A percentile compares a stretch with the other conserved stretches of the same genome.
phyloP scores from a whole-genome alignment of 2,329 filamentous ascomycete species.

The Apiospora koreana region DNA sequence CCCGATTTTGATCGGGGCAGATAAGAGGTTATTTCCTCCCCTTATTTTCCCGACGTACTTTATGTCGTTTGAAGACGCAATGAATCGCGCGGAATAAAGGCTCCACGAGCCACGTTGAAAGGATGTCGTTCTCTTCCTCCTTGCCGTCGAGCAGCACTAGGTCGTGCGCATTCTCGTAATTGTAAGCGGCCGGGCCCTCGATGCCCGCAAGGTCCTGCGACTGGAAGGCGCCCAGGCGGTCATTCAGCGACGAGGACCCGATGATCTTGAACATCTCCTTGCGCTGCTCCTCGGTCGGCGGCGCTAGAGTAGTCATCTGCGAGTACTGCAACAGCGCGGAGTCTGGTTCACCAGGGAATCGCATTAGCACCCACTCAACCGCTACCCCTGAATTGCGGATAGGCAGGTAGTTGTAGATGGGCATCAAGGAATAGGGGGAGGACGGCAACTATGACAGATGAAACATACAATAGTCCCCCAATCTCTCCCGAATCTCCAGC shows the following conservation, averaged over 20 bases:
- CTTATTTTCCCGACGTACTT: background rate
- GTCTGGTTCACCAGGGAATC: background rate
- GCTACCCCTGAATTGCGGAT: too few relatives aligned
- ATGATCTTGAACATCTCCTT: constrained; percentile 2
- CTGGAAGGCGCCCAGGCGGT: constrained; percentile 12
- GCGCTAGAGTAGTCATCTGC: background rate
- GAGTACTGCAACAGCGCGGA: constrained; percentile 10
- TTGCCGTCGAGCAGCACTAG: constrained; percentile 10
- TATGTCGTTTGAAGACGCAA: constrained; percentile 1
- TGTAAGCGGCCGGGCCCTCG: constrained; percentile 11
- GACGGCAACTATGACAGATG: too few relatives aligned
- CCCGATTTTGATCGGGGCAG: too few relatives aligned
- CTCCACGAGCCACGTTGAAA: constrained; percentile 8
- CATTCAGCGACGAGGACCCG: constrained; percentile 11
- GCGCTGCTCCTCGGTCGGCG: constrained; percentile 11
- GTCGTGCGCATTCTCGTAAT: background rate
- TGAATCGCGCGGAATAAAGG: constrained; percentile 8
- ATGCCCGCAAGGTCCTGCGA: constrained; percentile 11
- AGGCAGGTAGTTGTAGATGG: too few relatives aligned
- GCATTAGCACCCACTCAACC: too few relatives aligned
- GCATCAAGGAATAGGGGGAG: too few relatives aligned
- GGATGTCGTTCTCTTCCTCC: constrained; percentile 14
- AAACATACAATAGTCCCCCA: constrained; percentile 13
- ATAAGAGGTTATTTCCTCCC: background rate
- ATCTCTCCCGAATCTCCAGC: constrained; percentile 13